Base-by-base conservation (phyloP, 495 filamentous ascomycete genomes). In the Podospora australis region DNA sequence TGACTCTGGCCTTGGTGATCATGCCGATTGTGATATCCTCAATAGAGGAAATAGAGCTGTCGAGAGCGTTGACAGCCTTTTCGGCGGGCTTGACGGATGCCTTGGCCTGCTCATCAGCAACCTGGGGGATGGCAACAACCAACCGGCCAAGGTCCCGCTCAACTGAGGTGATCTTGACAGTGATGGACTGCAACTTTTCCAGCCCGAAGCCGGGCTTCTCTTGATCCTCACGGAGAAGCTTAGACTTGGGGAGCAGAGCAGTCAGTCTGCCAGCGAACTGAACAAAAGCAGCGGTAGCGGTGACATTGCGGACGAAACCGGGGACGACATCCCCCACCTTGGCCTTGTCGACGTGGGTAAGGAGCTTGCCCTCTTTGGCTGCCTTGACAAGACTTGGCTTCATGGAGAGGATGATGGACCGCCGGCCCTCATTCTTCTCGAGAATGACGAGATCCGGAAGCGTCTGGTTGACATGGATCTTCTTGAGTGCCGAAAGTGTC, bases 261-360 rank as follows among this genome's bases (percentile, higher is more conserved):
- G 78, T 84, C 32, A 95, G 58, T 17, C 82, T 82, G 45, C 83
- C 86, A 13, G 81, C 77, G 69, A 95, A 95, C 55, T 89, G 81
- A 9, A 96, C 78, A 51, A 95, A 96, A 16, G 85, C 71, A 28
- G 82, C 87, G 2, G 78, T 83, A n/a, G 75, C 63, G 6, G 86
- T 87, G 34, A 91, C 84, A 53, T 87, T 90, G 39, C 82, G 81
- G 22, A 97, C 77, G 60, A 90, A 96, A n/a, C 92, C 92, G 49
- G 77, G 75, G 6, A 90, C 78, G 13, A 72, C 68, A 21, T 81
- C 68, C 16, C 84, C 84, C 48, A 88, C 77, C 32, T 78, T 70
- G 14, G 90, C 74, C 51, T 88, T 80, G 29, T 84, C 81, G 42
- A 94, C 81, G 23, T 66, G 69, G 14, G 69, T 68, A 10, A 90